These are phyloP conservation scores for Cenchrus purpureus DNA, from an alignment of 176 grass and related monocot genomes.

Conservation along the genomic window DNA sequence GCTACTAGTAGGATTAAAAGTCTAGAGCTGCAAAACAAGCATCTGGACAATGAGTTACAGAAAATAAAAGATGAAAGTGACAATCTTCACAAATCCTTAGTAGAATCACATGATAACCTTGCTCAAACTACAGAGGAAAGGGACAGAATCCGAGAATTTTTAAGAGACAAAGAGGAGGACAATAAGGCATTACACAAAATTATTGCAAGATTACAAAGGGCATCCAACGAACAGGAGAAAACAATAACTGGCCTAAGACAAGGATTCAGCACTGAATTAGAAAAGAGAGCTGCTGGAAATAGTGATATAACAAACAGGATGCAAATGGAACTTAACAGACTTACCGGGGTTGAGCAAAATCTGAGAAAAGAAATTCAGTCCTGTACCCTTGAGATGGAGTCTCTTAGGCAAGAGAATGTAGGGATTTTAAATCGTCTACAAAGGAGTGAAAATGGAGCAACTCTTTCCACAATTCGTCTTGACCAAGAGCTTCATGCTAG, in stretches of 20 bases:
- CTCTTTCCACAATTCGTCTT: slow-evolving; percentile 49
- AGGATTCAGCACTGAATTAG: slow-evolving; percentile 48
- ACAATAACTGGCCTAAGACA: slow-evolving; percentile 68
- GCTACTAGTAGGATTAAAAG: slow-evolving; percentile 35
- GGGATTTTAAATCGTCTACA: slow-evolving; percentile 52
- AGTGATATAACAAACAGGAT: slow-evolving; percentile 41
- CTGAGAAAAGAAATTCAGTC: slow-evolving; percentile 68
- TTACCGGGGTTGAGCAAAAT: slow-evolving; percentile 69
- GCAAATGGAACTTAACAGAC: slow-evolving; percentile 71
- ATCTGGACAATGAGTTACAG: slow-evolving; percentile 51
- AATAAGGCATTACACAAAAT: slow-evolving; percentile 57
- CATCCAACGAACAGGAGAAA: slow-evolving; percentile 70
- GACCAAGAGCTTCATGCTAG: slow-evolving; percentile 56
- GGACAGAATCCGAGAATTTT: slow-evolving; percentile 45
- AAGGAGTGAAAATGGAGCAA: slow-evolving; percentile 30
- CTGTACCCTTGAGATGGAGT: slow-evolving; percentile 49
- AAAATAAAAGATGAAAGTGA: slow-evolving; percentile 44
- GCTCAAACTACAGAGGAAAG: slow-evolving; percentile 46
- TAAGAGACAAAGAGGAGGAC: slow-evolving; percentile 58
- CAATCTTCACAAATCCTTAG: slow-evolving; percentile 36
- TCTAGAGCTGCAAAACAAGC: slow-evolving; percentile 55
- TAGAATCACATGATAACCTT: slow-evolving; percentile 48
- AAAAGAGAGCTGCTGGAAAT: slow-evolving; percentile 42
- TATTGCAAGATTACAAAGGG: slow-evolving; percentile 62
- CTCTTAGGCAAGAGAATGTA: slow-evolving; percentile 67